Conservation (phyloP, 1,139 yeast genomes). For the Nakaseomyces sp. region DNA sequence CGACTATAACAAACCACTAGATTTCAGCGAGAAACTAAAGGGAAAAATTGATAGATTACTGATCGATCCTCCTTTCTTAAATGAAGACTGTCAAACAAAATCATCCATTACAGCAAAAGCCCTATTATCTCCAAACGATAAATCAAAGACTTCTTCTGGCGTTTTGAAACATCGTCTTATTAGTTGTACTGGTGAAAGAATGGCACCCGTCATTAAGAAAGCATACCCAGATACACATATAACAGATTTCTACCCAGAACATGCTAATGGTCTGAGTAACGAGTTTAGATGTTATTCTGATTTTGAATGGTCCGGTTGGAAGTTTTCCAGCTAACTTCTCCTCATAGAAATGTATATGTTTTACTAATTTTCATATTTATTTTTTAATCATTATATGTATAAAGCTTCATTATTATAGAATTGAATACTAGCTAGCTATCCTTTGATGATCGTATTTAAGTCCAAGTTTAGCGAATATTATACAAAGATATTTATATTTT, state of each 20-base stretch:
- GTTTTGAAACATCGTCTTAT: constrained; percentile 44
- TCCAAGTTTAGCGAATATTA: too few relatives aligned
- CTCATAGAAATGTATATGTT: too few relatives aligned
- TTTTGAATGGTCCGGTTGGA: constrained; percentile 52
- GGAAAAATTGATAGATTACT: constrained; percentile 65
- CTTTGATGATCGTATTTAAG: too few relatives aligned
- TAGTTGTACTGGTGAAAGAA: constrained; percentile 83
- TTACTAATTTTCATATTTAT: too few relatives aligned
- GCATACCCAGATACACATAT: constrained; percentile 57
- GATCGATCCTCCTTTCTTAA: constrained; percentile 83
- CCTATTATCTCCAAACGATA: constrained; percentile 40
- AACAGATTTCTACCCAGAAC: constrained; percentile 69
- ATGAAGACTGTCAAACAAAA: constrained; percentile 70
- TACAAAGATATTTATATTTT: too few relatives aligned
- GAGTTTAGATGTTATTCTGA: constrained; percentile 82
- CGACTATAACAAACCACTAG: constrained; percentile 64
- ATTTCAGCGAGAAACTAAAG: constrained; percentile 48
- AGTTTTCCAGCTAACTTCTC: constrained; percentile 19
- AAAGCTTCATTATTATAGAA: too few relatives aligned
- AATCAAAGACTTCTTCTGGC: constrained; percentile 35
- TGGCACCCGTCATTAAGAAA: constrained; percentile 50
- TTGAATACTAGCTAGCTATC: too few relatives aligned
- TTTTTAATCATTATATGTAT: too few relatives aligned
- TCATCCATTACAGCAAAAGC: constrained; percentile 62
- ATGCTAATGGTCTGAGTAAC: constrained; percentile 75